Conservation (phyloP, 192 early-diverging fungal species). For the Coemansia sp. region DNA sequence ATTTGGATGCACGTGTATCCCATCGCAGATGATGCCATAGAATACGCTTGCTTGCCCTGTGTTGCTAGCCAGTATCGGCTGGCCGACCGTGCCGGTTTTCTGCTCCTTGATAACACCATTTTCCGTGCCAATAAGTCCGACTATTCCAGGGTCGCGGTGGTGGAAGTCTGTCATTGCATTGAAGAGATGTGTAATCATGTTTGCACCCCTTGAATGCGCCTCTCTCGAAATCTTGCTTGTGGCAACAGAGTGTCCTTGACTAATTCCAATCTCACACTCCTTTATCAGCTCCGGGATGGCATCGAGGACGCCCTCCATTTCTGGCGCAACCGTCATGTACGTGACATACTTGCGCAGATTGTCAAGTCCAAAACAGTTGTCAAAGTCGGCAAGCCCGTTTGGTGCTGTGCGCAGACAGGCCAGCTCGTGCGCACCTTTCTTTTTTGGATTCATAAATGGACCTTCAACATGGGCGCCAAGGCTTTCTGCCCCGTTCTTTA, state of each 20-base stretch:
- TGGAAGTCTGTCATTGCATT: conserved; percentile 80
- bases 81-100: not conserved
- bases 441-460: conserved; percentile 61
- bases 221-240: conserved; percentile 56
- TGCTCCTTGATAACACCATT: not conserved
- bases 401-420: conserved; percentile 56
- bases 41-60: conserved; percentile 18
- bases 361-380: conserved; percentile 60
- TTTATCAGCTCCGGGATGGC: conserved; percentile 61
- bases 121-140: conserved; percentile 60
- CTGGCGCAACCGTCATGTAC: conserved; percentile 72
- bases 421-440: conserved; percentile 70
- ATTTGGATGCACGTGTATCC: conserved; percentile 72
- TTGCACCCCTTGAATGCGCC: conserved; percentile 61
- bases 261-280: conserved; percentile 60
- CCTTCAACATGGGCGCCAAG: conserved; percentile 62
- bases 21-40: conserved; percentile 75
- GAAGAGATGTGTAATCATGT: conserved; percentile 72
- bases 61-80: not conserved
- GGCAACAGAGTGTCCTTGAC: conserved; percentile 61
- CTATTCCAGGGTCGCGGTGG: conserved; percentile 74
- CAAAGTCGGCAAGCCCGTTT: conserved; percentile 63
- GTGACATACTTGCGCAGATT: conserved; percentile 51
- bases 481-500: conserved; percentile 60
- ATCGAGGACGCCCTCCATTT: conserved; percentile 66